Evolutionary conservation across 768 basidiomycete genomes (phyloP), one percentile per base, ranked within the genome.

Genomic region (Phallus indusiatus): DNA sequence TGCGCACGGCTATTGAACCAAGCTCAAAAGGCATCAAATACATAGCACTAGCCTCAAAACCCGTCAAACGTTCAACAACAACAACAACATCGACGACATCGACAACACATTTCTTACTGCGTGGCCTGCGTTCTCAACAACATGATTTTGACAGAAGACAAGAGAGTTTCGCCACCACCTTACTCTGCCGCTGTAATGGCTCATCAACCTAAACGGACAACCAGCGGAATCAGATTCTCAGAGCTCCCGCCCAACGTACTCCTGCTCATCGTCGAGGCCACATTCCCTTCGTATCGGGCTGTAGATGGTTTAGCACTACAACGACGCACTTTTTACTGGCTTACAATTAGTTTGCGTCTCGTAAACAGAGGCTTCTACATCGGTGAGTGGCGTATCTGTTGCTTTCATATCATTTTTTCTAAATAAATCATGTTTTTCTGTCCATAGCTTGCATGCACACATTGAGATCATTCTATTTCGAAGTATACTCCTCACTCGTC

Each of bases 401-500:
- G 5, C 16, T 1, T 22, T 12, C 11, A 9, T 10, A 48, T 49
- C n/a, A n/a, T 52, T 20, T 11, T 16, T 18, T 22, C 36, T 36
- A 34, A 54, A 22, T 54, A 8, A n/a, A 34, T 28, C 24, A 12
- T 34, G 12, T 18, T 28, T 49, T 37, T 37, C 9, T 4, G 14
- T 4, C n/a, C 14, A 59, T 24, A 84, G 86, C 88, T 10, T 88
- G 81, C 71, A 91, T 90, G 88, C 83, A 90, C 64, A 79, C 92
- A 60, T 78, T 93, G 4, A 81, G 90, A 36, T 86, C 85, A 0
- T 81, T 82, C 0, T 90, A 90, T 69, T 74, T 92, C 48, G 79
- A 83, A 7, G 73, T 80, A 0, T 93, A 92, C 67, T 70, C 72
- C 20, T 72, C 75, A 14, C 77, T 86, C 51, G 75, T 93, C 61